Evolutionary conservation across 2,329 filamentous ascomycete genomes (phyloP), one percentile per base, ranked within the genome.

Genomic region (Berkeleyomyces rouxiae): DNA sequence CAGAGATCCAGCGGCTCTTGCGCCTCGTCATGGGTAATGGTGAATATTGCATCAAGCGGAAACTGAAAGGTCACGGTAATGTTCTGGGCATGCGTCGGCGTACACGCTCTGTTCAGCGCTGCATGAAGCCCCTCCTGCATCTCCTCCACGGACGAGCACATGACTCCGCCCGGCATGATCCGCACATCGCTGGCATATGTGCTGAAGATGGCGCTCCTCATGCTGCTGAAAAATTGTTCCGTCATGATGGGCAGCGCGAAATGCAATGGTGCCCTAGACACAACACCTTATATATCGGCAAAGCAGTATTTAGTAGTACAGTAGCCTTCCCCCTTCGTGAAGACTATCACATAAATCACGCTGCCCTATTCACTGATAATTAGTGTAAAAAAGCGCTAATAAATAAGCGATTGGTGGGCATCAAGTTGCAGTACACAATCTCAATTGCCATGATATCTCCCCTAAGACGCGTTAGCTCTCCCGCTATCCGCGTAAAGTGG

Each of bases 31-130:
- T 78, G 75, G 36, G 67, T 67, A 5, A 82, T 65, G 7, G 74
- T 67, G 61, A 83, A 77, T 39, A 74, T 70, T 3, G 75, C 72
- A 6, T 74, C 72, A 0, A 75, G 70, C 0, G 74, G 72, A 37
- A 84, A 68, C 65, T 80, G 76, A 60, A 81, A 73, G 1, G 72
- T 77, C 16, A 72, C 69, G 6, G 76, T 73, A 9, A 80, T 70
- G 66, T 80, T 78, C 61, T 81, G 74, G 47, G 78, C 79, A 58
- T 76, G 77, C 23, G 73, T 78, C 9, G 74, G 72, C 3, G 76
- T 75, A 16, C 74, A 72, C 65, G 77, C 80, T 16, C 71, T 68
- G 4, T 71, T 68, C 55, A 82, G 69, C 0, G 74, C 65, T 6
- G 69, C 67, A 44, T 72, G 72, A 33, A 84, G 70, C n/a, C 75